Percentiles rank a stretch among this genome's conserved stretches.
Evolutionary conservation across 176 grass and related monocot species (phyloP).

Genomic region (Oryza punctata): DNA sequence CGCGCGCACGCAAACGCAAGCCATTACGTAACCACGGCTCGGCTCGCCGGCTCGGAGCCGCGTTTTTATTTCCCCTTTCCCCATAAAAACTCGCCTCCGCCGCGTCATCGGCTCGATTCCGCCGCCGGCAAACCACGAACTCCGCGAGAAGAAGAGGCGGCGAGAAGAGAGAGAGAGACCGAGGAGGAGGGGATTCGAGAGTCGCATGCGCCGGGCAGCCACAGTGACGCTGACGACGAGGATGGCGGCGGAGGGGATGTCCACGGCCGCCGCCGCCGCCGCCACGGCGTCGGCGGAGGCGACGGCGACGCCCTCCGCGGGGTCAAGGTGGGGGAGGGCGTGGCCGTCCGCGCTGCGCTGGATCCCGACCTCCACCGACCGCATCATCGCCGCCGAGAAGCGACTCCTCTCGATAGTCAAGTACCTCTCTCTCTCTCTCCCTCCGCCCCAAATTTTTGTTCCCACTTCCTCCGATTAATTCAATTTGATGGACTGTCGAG

Average conservation of each 20-base stretch:
- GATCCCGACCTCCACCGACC: conserved; percentile 97
- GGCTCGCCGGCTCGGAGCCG: background rate
- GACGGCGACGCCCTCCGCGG: conserved; percentile 21
- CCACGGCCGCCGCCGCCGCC: conserved; percentile 34
- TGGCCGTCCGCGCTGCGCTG: conserved; percentile 79
- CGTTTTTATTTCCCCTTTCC: background rate
- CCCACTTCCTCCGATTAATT: background rate
- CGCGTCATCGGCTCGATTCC: no score
- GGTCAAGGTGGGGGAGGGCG: conserved; percentile 53
- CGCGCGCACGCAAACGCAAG: conserved; percentile 19
- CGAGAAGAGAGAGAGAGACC: no score
- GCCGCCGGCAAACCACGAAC: no score
- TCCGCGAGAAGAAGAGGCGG: no score
- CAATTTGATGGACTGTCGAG: background rate
- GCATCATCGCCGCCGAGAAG: conserved; percentile 92
- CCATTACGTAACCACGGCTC: background rate
- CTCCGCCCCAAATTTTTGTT: background rate
- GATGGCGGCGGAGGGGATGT: conserved; percentile 56
- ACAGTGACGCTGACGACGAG: background rate
- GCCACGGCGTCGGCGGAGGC: conserved; percentile 14
- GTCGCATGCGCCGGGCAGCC: conserved; percentile 28
- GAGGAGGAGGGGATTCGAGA: background rate
- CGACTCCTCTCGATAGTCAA: conserved; percentile 81
- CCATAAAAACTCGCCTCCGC: conserved; percentile 1
- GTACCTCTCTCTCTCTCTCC: conserved; percentile 32